Conservation (phyloP, 192 early-diverging fungal species). For the Backusella tuberculispora region DNA sequence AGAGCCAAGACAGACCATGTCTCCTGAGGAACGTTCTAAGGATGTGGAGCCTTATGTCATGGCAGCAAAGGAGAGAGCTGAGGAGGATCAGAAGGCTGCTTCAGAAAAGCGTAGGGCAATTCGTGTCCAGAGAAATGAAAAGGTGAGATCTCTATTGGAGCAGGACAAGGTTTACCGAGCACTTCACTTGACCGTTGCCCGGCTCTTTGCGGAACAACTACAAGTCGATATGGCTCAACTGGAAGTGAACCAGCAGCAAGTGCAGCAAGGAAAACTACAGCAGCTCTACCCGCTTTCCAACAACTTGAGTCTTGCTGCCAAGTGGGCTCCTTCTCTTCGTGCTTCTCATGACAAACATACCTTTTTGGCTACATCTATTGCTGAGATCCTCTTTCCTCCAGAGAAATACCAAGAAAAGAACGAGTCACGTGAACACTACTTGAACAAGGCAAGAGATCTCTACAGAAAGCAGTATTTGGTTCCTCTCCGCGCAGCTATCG, state of each 20-base stretch:
- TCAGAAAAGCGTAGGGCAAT: conserved; percentile 9
- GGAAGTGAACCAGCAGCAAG: background rate
- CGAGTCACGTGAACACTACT: conserved; percentile 33
- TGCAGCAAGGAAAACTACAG: background rate
- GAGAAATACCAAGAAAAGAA: background rate
- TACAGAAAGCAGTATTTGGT: conserved; percentile 46
- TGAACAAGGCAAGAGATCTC: conserved; percentile 39
- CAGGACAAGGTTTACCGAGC: conserved; percentile 37
- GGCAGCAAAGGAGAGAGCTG: background rate
- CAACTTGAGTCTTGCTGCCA: conserved; percentile 41
- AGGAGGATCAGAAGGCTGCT: background rate
- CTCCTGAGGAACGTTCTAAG: background rate
- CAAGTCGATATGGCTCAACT: conserved; percentile 16
- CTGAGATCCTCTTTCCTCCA: conserved; percentile 43
- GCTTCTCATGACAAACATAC: conserved; percentile 47
- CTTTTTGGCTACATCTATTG: conserved; percentile 45
- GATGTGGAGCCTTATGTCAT: background rate
- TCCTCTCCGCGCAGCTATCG: conserved; percentile 47
- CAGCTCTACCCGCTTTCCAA: background rate
- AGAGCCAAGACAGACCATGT: background rate
- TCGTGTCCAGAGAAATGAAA: conserved; percentile 21
- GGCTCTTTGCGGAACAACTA: conserved; percentile 44
- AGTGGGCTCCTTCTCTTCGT: conserved; percentile 48
- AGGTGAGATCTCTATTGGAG: conserved; percentile 28
- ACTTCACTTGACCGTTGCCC: conserved; percentile 45